Evolutionary conservation across 1,284 basidiomycete species (phyloP).

Genomic region (Rugiboletus extremiorientalis): DNA sequence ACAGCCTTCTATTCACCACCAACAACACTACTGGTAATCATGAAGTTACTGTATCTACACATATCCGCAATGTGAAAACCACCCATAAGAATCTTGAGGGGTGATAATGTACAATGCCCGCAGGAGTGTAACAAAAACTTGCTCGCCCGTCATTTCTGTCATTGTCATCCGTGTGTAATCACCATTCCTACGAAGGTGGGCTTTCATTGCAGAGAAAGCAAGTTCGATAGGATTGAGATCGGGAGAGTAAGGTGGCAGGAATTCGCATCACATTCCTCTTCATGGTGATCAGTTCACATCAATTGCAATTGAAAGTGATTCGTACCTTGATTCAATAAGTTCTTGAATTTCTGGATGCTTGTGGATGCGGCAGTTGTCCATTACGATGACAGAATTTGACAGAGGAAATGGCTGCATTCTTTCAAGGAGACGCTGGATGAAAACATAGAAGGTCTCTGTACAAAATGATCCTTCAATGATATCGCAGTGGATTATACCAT

Average conservation of each 20-base stretch:
- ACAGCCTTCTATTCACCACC: too few species aligned
- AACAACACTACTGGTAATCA: too few species aligned
- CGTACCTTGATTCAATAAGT: background rate
- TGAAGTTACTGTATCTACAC: too few species aligned
- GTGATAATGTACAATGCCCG: too few species aligned
- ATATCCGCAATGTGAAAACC: too few species aligned
- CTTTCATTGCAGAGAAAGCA: background rate
- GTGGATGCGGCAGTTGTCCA: background rate
- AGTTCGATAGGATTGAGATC: background rate
- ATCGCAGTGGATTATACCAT: too few species aligned
- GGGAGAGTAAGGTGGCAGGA: background rate
- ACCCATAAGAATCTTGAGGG: too few species aligned
- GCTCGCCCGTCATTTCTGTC: background rate
- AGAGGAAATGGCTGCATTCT: background rate
- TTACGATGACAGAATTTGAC: background rate
- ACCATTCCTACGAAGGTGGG: background rate
- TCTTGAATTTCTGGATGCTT: background rate
- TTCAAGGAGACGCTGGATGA: too few species aligned
- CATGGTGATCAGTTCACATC: background rate
- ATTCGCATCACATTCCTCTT: background rate
- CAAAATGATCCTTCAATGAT: too few species aligned
- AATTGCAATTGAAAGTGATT: too few species aligned
- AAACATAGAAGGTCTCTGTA: too few species aligned
- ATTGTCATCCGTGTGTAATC: background rate
- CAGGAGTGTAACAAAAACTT: background rate